phyloP scores from a whole-genome alignment of 345 rosid species.

The Euphorbia lathyris region DNA sequence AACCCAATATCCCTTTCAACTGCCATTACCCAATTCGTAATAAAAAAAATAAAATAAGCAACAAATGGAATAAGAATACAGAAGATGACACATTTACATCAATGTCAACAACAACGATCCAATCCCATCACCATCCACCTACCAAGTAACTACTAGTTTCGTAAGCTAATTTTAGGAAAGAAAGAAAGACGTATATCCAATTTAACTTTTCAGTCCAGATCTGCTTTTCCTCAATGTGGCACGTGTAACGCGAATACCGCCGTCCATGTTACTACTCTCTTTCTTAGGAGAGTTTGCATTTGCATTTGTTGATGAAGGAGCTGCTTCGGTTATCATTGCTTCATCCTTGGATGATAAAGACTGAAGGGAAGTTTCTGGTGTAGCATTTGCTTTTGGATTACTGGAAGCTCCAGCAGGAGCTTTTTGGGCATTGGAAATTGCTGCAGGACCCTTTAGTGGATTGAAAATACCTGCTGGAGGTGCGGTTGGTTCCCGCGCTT shows the following conservation, averaged over 20 bases:
- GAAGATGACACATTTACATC: conserved; percentile 41
- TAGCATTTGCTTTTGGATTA: conserved; percentile 24
- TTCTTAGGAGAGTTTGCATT: conserved; percentile 40
- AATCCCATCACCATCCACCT: conserved; percentile 30
- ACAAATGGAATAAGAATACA: conserved; percentile 38
- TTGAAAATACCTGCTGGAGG: conserved; percentile 24
- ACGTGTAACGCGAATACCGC: conserved; percentile 36
- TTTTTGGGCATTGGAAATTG: conserved; percentile 20
- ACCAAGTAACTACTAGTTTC: conserved; percentile 28
- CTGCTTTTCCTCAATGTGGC: conserved; percentile 51
- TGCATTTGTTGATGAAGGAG: conserved; percentile 36
- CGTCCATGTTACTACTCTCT: conserved; percentile 54
- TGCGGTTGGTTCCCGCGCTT: conserved; percentile 34
- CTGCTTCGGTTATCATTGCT: conserved; percentile 42
- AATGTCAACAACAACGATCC: conserved; percentile 23
- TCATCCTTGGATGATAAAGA: conserved; percentile 39
- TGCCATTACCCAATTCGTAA: conserved; percentile 17
- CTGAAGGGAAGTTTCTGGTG: conserved; percentile 37
- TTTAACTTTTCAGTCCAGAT: conserved; percentile 31
- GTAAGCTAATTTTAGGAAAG: conserved; percentile 20
- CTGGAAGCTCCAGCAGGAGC: conserved; percentile 26
- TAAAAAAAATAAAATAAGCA: conserved; percentile 42
- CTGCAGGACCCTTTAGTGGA: conserved; percentile 18
- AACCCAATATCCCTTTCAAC: conserved; percentile 10
- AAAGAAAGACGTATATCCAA: not conserved